A percentile compares a stretch with the other conserved stretches of the same genome.
These are phyloP conservation scores for Hamamelis virginiana DNA, from an alignment of 164 flowering plant genomes.

Conservation along the genomic window DNA sequence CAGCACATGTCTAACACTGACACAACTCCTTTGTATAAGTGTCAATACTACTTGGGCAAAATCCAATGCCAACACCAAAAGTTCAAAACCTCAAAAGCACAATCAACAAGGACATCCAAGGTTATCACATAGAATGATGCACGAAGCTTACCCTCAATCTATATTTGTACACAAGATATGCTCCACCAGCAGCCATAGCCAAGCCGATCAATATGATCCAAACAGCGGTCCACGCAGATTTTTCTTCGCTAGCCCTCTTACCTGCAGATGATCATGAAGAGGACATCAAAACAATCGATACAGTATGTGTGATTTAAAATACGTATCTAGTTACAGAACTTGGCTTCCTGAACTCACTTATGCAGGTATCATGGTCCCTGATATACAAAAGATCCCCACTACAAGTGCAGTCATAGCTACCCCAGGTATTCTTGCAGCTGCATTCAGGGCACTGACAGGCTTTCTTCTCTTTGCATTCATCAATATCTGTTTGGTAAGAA, in stretches of 20 bases:
- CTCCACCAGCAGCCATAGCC: conserved; percentile 71
- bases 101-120: background rate
- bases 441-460: conserved; percentile 90
- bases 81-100: background rate
- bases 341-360: conserved; percentile 51
- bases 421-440: conserved; percentile 87
- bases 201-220: conserved; percentile 78
- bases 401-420: conserved; percentile 78
- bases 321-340: background rate
- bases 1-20: no score
- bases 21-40: no score
- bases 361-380: conserved; percentile 86
- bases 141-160: conserved; percentile 72
- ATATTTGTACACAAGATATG: conserved; percentile 82
- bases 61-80: background rate
- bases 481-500: conserved; percentile 51
- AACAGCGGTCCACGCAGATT: conserved; percentile 74
- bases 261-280: conserved; percentile 40
- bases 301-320: background rate
- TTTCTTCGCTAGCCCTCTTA: conserved; percentile 51
- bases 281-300: conserved; percentile 13
- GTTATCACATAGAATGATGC: background rate
- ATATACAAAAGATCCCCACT: conserved; percentile 78
- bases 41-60: no score
- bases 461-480: conserved; percentile 86